Base-by-base conservation (phyloP, 352 stramenopile species). In the Phytophthora quininea region DNA sequence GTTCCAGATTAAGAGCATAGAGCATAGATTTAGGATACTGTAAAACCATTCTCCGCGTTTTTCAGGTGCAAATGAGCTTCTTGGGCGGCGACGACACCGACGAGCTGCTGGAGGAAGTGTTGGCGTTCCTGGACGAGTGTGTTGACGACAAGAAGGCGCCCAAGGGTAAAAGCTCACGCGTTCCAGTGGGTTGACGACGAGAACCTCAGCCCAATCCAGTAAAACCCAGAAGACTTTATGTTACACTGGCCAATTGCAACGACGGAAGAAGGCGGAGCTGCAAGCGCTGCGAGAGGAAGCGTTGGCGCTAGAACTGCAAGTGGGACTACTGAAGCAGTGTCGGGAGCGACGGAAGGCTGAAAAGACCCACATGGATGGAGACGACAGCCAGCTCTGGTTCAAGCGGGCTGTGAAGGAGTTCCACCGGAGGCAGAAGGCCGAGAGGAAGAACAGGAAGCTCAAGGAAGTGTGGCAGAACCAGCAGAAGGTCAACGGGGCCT, bases 261-360 rank as follows among this genome's bases (percentile, higher is more conserved):
- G 38, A 35, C 56, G 56, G n/a, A 63, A 63, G 56, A 50, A 51
- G 33, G 56, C 46, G 31, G 56, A 63, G 56, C 47, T 63, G 38
- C 14, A 14, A 27, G 32, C 46, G 3, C 56, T 63, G 8, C 56
- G 56, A 0, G 47, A 63, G 19, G 11, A 56, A 24, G 46, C 35
- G 24, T 12, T 29, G n/a, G 46, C 45, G 32, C 56, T 63, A n/a
- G 56, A 63, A 30, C 31, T 11, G 35, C 46, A 63, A 35, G 19
- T 63, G 19, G 10, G 4, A 11, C 33, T 42, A 11, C 27, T 63
- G n/a, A 40, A 54, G n/a, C 45, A 49, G 33, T 14, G 42, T 7
- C 5, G 42, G 4, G 7, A 48, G 42, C 42, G 12, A 48, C 8
- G 12, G 19, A 48, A 5, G 42, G n/a, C 4, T 6, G 19, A n/a